Percentiles rank a stretch among this genome's conserved stretches.
Conservation (phyloP, 441 rosid genomes). For the Arabidopsis hybrid region DNA sequence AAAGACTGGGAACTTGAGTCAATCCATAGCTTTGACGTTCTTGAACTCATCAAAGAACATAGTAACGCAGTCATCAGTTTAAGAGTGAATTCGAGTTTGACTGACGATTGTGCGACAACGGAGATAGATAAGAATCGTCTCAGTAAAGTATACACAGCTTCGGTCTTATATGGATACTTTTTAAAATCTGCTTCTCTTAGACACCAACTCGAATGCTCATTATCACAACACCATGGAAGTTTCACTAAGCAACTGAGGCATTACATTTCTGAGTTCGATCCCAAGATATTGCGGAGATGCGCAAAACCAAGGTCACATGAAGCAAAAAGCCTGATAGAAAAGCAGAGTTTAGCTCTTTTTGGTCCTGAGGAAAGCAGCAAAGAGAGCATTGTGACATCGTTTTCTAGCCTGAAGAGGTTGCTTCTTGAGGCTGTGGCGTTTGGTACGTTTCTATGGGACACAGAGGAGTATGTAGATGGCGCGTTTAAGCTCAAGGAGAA, state of each 20-base stretch:
- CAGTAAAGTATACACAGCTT: conserved; percentile 66
- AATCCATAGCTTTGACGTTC: conserved; percentile 62
- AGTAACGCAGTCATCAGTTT: conserved; percentile 75
- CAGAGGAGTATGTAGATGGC: conserved; percentile 69
- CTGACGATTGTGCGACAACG: conserved; percentile 72
- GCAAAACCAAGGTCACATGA: conserved; percentile 73
- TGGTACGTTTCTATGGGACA: conserved; percentile 90
- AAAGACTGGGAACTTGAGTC: conserved; percentile 93
- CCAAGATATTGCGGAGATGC: conserved; percentile 69
- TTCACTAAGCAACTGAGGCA: conserved; percentile 49
- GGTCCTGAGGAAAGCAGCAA: conserved; percentile 51
- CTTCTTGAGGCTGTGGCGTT: conserved; percentile 90
- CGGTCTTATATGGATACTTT: conserved; percentile 84
- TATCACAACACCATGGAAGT: conserved; percentile 43
- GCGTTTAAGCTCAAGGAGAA: conserved; percentile 70
- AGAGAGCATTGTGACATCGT: conserved; percentile 66
- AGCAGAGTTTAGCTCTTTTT: conserved; percentile 71
- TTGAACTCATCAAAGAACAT: conserved; percentile 81
- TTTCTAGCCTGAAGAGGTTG: conserved; percentile 81
- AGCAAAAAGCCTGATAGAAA: conserved; percentile 66
- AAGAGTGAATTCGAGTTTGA: conserved; percentile 67
- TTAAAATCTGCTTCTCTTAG: conserved; percentile 77
- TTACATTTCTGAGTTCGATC: conserved; percentile 72
- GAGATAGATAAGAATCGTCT: conserved; percentile 60
- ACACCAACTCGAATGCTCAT: conserved; percentile 63